Evolutionary conservation across 306 rosid genomes (phyloP).

Genomic region (Pterocarpus macrocarpus): DNA sequence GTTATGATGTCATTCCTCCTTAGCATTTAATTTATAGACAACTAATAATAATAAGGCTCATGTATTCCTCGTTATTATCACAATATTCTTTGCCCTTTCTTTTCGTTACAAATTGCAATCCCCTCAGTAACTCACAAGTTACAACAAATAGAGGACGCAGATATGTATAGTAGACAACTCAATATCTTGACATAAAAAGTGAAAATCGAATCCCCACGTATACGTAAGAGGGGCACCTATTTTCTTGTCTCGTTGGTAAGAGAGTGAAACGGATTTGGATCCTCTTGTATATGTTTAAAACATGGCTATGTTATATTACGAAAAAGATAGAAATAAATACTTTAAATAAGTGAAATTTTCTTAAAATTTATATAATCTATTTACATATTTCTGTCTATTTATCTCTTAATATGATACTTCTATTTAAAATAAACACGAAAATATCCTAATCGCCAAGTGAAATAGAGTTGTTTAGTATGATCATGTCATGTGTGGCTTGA

Average conservation of each 20-base stretch:
- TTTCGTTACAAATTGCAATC: too few species aligned
- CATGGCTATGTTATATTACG: too few species aligned
- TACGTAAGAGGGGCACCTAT: not conserved
- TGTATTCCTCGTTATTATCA: not conserved
- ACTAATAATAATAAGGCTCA: not conserved
- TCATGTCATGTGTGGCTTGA: constrained; percentile 28
- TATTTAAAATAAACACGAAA: too few species aligned
- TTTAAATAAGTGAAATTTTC: too few species aligned
- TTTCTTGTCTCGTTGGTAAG: not conserved
- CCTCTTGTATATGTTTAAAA: too few species aligned
- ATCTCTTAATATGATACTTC: too few species aligned
- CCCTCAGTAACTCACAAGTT: not conserved
- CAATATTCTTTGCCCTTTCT: not conserved
- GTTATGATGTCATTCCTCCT: constrained; percentile 12
- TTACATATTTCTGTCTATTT: too few species aligned
- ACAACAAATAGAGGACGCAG: not conserved
- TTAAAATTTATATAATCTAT: too few species aligned
- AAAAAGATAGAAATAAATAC: too few species aligned
- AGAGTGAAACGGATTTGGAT: not conserved
- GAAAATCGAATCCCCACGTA: not conserved
- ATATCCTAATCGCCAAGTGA: too few species aligned
- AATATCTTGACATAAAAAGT: not conserved
- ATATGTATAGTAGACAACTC: not conserved
- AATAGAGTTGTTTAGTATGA: not conserved
- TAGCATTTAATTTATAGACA: constrained; percentile 9